Evolutionary conservation across 2,329 filamentous ascomycete genomes (phyloP).

Genomic region (Aspergillus oerlinghausenensis): DNA sequence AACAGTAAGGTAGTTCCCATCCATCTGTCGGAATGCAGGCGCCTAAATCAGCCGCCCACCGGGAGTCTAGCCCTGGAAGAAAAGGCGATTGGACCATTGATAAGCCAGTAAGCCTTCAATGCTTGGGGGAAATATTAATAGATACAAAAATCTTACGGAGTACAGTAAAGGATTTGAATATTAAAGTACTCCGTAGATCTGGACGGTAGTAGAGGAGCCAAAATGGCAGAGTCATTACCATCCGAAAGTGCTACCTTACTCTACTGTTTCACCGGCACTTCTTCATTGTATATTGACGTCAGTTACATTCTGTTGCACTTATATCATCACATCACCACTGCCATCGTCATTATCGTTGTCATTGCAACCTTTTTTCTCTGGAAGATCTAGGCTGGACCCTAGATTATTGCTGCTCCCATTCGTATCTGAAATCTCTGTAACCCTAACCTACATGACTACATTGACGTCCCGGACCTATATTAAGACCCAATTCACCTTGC

Average conservation of each 20-base stretch:
- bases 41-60: background rate
- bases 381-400: background rate
- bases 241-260: background rate
- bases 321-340: background rate
- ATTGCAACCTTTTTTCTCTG: background rate
- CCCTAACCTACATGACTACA: background rate
- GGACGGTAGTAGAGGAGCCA: background rate
- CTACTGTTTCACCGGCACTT: background rate
- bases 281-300: background rate
- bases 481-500: background rate
- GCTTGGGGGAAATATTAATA: background rate
- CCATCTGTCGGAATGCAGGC: background rate
- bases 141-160: background rate
- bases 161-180: background rate
- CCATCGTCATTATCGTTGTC: background rate
- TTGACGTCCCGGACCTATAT: background rate
- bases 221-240: background rate
- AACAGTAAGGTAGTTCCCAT: background rate
- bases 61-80: background rate
- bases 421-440: background rate
- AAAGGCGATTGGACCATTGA: background rate
- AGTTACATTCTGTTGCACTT: background rate
- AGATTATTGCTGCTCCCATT: background rate
- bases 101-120: background rate
- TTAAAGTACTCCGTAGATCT: background rate